These are phyloP conservation scores for Calonectria hawksworthii DNA, from an alignment of 2,329 filamentous ascomycete genomes.

Conservation along the genomic window DNA sequence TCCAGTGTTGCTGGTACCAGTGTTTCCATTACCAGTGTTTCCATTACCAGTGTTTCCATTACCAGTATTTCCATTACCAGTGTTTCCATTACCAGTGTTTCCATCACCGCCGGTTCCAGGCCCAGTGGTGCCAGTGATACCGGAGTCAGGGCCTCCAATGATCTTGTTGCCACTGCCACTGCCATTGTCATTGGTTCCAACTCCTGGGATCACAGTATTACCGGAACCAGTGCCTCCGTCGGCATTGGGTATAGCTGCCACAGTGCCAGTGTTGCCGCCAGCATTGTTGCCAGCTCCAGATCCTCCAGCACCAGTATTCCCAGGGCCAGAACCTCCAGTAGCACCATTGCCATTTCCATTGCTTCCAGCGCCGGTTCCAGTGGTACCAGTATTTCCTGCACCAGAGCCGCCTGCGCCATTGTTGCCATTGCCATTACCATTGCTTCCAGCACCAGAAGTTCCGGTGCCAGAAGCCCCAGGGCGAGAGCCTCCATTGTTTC, in stretches of 20 bases:
- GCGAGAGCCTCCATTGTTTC: background rate
- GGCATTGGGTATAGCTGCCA: too few species aligned
- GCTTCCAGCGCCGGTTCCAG: background rate
- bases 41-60: background rate
- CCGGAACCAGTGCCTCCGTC: background rate
- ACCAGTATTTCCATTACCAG: too few species aligned
- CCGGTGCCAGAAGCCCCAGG: background rate
- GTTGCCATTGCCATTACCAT: background rate
- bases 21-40: background rate
- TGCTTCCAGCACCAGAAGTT: background rate
- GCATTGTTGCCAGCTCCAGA: too few species aligned
- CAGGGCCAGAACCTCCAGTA: background rate
- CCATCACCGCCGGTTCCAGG: background rate
- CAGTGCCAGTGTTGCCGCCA: too few species aligned
- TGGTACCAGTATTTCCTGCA: background rate
- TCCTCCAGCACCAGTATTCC: background rate
- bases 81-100: background rate
- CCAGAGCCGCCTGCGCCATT: background rate
- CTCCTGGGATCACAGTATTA: background rate
- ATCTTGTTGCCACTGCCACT: too few species aligned
- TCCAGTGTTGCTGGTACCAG: background rate
- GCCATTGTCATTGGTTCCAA: background rate
- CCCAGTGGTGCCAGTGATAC: background rate
- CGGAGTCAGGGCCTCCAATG: too few species aligned
- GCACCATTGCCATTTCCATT: background rate